phyloP scores from a whole-genome alignment of 805 yeast species.

The Yamadazyma takamatsuzukensis region DNA sequence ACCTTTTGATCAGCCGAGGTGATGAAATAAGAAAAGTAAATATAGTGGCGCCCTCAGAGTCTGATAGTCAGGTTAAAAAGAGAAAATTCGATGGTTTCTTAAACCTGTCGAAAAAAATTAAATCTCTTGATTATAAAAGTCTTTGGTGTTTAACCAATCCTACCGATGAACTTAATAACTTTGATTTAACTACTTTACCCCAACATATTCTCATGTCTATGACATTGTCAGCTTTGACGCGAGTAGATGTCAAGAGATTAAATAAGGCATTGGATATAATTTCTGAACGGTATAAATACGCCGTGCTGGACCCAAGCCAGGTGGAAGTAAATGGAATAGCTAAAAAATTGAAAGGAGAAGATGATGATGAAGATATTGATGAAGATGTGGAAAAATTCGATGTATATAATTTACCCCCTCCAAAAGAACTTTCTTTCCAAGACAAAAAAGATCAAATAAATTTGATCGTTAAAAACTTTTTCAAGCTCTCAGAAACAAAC shows the following conservation, averaged over 20 bases:
- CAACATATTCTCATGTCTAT: constrained; percentile 59
- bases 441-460: constrained; percentile 57
- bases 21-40: constrained; percentile 40
- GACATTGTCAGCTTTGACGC: constrained; percentile 63
- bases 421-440: constrained; percentile 46
- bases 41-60: constrained; percentile 23
- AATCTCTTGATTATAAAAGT: constrained; percentile 47
- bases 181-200: constrained; percentile 70
- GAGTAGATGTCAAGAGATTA: constrained; percentile 49
- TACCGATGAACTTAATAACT: constrained; percentile 55
- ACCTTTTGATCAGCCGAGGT: constrained; percentile 31
- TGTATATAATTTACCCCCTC: constrained; percentile 54
- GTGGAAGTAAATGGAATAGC: constrained; percentile 1
- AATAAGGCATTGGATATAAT: constrained; percentile 68
- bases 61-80: constrained; percentile 30
- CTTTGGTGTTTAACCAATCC: constrained; percentile 66
- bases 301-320: constrained; percentile 6
- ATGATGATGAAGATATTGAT: constrained; percentile 25
- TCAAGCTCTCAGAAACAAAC: constrained; percentile 41
- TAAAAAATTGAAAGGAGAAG: constrained; percentile 5
- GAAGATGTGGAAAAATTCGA: constrained; percentile 30
- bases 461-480: constrained; percentile 56
- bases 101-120: constrained; percentile 27
- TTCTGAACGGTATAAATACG: constrained; percentile 58
- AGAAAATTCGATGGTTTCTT: constrained; percentile 41